A percentile compares a stretch with the other conserved stretches of the same genome.
Conservation (phyloP, 495 filamentous ascomycete genomes). For the Xeromyces bisporus region DNA sequence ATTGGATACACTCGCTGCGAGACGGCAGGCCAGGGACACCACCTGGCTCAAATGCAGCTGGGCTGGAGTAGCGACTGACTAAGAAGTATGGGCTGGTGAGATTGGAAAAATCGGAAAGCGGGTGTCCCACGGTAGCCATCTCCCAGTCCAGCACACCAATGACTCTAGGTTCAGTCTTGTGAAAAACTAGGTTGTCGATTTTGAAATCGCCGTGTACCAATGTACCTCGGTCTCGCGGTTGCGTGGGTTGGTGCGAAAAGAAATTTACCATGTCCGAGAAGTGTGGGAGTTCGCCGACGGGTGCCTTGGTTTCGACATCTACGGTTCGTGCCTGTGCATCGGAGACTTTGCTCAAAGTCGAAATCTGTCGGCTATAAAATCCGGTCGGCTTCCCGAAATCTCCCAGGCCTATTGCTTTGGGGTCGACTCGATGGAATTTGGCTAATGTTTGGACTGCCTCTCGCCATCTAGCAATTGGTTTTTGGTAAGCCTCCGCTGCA, state of each 20-base stretch:
- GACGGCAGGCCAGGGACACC: slow-evolving; percentile 58
- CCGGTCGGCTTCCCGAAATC: slow-evolving; percentile 54
- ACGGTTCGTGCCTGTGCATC: slow-evolving; percentile 53
- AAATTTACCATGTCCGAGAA: slow-evolving; percentile 65
- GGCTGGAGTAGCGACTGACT: slow-evolving; percentile 21
- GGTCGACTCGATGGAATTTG: slow-evolving; percentile 62
- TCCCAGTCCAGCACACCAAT: slow-evolving; percentile 96
- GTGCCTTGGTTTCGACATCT: slow-evolving; percentile 57
- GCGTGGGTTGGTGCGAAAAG: slow-evolving; percentile 45
- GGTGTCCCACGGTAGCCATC: slow-evolving; percentile 92
- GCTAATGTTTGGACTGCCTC: slow-evolving; percentile 72
- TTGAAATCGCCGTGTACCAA: slow-evolving; percentile 95
- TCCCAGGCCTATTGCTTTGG: slow-evolving; percentile 45
- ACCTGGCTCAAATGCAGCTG: slow-evolving; percentile 39
- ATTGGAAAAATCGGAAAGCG: slow-evolving; percentile 74
- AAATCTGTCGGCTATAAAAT: slow-evolving; percentile 79
- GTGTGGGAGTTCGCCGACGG: slow-evolving; percentile 70
- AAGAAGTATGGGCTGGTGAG: slow-evolving; percentile 52
- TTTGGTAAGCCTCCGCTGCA: not conserved
- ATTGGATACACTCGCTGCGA: slow-evolving; percentile 48
- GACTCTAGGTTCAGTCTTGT: slow-evolving; percentile 70
- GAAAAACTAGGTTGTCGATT: slow-evolving; percentile 93
- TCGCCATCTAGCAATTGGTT: slow-evolving; percentile 42
- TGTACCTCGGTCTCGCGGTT: slow-evolving; percentile 61
- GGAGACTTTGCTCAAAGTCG: slow-evolving; percentile 63